A percentile compares a stretch with the other conserved stretches of the same genome.
Conservation (phyloP, 495 filamentous ascomycete genomes). For the Tuber brumale region DNA sequence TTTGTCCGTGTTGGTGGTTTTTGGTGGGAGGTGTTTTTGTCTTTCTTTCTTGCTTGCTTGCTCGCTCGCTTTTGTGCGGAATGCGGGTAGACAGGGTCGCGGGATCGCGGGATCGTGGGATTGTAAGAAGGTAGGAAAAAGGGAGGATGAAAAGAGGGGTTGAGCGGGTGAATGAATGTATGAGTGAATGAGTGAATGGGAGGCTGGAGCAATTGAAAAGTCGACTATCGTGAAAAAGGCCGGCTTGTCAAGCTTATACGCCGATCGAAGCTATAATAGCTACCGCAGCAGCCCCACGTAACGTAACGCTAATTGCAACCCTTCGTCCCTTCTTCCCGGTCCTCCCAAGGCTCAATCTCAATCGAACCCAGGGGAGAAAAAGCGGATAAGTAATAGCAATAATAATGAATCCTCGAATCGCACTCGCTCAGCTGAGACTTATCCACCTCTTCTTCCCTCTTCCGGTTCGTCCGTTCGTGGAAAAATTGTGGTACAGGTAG, state of each 20-base stretch:
- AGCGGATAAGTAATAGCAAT: background rate
- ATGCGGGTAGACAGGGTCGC: background rate
- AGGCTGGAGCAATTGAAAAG: background rate
- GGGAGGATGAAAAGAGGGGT: background rate
- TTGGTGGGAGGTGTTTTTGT: no score
- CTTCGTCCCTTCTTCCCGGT: background rate
- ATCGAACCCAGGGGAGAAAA: background rate
- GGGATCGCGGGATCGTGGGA: background rate
- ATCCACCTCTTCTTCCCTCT: no score
- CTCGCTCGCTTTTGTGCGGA: no score
- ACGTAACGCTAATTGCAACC: background rate
- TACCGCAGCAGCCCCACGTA: background rate
- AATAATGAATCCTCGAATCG: background rate
- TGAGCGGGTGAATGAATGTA: background rate
- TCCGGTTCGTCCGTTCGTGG: background rate
- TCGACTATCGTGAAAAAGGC: slow-evolving; percentile 1
- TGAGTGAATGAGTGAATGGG: background rate
- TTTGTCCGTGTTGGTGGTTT: no score
- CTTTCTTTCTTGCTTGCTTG: no score
- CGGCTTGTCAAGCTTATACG: background rate
- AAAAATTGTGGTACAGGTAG: no score
- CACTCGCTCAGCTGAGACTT: background rate
- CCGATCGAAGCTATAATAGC: background rate
- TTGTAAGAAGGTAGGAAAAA: background rate
- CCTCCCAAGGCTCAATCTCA: background rate